Evolutionary conservation across 495 filamentous ascomycete species (phyloP), one percentile per base, ranked within the genome.

Genomic region (Immersiella caudata): DNA sequence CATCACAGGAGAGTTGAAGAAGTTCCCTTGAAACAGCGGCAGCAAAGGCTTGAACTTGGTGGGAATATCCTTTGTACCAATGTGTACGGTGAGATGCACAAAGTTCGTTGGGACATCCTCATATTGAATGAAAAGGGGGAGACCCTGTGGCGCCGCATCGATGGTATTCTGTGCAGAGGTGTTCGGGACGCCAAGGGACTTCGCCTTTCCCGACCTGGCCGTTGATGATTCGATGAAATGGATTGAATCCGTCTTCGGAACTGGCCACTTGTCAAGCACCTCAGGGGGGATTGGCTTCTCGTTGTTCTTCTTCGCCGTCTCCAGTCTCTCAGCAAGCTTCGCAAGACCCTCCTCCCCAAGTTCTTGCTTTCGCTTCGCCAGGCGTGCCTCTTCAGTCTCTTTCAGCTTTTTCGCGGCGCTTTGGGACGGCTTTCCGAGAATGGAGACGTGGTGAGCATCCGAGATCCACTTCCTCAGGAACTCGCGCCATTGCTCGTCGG

Each of bases 81-180:
- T 76, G 50, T 96, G 83, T 20, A 97, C 76, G 9, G 85, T 88
- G 14, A 98, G 79, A 66, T 92, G 88, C 52, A 97, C 93, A 74
- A 99, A 99, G 71, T 91, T 94, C 54, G 91, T 94, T 35, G 88
- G 87, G 35, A 97, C 90, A 71, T 96, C 87, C 80, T 99, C 95
- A 71, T 95, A 99, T 78, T 99, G 96, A n/a, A 99, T 84, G 78
- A 97, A 99, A 2, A 97, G 82, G 1, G 94, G 92, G 46, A 86
- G 70, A 0, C 72, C 68, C 58, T 84, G 83, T 3, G 83, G 81
- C 62, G 93, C 88, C 24, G 84, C 81, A 71, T 97, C 91, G 59
- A 99, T 85, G 55, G 89, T 74, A 62, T 88, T 84, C 75, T 99
- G 95, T n/a, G 90, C 83, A 0, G 83, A 72, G 72, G 93, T 94